Evolutionary conservation across 2,329 filamentous ascomycete genomes (phyloP).

Genomic region (Trichophyton schoenleinii): DNA sequence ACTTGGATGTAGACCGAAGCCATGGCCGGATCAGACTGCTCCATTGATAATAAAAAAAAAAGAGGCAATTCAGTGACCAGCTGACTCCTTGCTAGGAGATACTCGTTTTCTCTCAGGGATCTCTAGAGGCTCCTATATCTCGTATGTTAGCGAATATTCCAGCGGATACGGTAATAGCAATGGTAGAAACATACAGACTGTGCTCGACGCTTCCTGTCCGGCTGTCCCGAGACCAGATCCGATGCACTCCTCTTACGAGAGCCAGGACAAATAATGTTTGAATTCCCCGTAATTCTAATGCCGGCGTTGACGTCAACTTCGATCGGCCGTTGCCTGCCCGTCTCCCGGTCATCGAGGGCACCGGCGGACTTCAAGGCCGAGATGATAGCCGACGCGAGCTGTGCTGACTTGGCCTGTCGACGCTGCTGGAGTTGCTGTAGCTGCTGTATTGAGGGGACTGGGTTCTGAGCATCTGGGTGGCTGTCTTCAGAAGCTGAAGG

Average conservation of each 20-base stretch:
- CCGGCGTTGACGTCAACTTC: slow-evolving; percentile 21
- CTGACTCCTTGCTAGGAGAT: neutral
- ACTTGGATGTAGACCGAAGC: neutral
- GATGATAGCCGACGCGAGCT: slow-evolving; percentile 18
- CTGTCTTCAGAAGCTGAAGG: slow-evolving; percentile 11
- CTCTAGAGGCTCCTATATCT: neutral
- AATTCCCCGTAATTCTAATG: slow-evolving; percentile 19
- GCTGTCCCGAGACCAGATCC: neutral
- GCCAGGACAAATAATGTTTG: slow-evolving; percentile 20
- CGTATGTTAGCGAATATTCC: neutral
- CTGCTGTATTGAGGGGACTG: neutral
- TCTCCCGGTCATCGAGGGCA: slow-evolving; percentile 10
- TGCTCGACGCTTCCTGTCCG: slow-evolving; percentile 8
- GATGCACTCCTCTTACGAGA: neutral
- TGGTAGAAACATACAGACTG: slow-evolving; percentile 8
- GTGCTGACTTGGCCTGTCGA: slow-evolving; percentile 17
- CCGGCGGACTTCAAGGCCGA: slow-evolving; percentile 15
- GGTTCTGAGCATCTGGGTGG: neutral
- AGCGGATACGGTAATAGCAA: too few species aligned
- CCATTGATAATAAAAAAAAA: too few species aligned
- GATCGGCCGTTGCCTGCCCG: slow-evolving; percentile 11
- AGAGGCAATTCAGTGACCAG: neutral
- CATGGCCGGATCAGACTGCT: neutral
- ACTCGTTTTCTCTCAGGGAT: neutral
- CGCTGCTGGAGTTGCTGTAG: slow-evolving; percentile 15